Evolutionary conservation across 306 rosid species (phyloP), one percentile per base, ranked within the genome.

Genomic region (Ormosia semicastrata): DNA sequence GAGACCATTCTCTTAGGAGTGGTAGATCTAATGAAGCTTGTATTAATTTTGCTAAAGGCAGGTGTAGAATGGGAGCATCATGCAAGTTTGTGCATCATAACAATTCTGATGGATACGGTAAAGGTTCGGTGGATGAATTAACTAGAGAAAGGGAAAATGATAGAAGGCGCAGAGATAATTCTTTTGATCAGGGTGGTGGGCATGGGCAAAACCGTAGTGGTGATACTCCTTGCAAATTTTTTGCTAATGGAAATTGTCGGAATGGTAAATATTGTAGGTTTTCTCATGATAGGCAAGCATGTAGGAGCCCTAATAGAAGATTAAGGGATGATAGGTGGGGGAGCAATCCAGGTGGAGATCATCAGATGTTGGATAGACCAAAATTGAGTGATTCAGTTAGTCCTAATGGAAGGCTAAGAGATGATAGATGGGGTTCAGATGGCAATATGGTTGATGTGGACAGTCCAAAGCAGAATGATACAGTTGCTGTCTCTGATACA

Each of bases 221-320:
- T 75, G 89, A 85, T 82, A 86, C 87, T 54, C 91, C 88, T 75
- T 96, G 99, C 89, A 96, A 88, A 78, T 96, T 91, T 90, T 96
- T 89, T 78, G 94, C 94, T 33, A 87, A 64, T 6, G 98, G 99
- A 77, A 91, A 89, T 79, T 96, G 99, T 82, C 97, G 99, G 36
- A 93, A 96, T 82, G 97, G 94, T 84, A 96, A 88, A 75, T 39
- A 72, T 82, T 96, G 99, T 85, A 89, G 92, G 83, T 96, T 87
- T 89, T 90, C 98, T 83, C 99, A 95, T 86, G 92, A 89, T 83
- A 88, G 68, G 79, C 96, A 85, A 76, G 67, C 88, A 59, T 76
- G 56, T 86, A 82, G 57, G 47, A 95, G 98, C 80, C 97, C 98
- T 59, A 89, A 84, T 81, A 89, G 97, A 81, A 93, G 90, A 83